Percentiles rank a stretch among this genome's conserved stretches.
phyloP scores from a whole-genome alignment of 768 basidiomycete species.

The Termitomyces sp. region DNA sequence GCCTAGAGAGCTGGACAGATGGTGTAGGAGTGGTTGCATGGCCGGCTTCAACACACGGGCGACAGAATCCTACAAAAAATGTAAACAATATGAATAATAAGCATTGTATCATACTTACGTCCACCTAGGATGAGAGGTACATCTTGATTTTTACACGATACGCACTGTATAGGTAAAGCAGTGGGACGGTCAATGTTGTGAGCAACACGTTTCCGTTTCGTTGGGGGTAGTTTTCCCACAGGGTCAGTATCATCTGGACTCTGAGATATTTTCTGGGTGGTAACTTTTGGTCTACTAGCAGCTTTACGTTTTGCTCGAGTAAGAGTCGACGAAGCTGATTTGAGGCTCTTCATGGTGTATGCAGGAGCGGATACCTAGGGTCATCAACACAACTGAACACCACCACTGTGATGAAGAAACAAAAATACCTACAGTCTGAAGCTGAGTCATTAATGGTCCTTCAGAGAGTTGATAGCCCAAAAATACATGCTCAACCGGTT shows the following conservation, averaged over 20 bases:
- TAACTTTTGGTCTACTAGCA: constrained; percentile 21
- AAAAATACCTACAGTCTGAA: constrained; percentile 45
- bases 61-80: constrained; percentile 52
- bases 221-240: constrained; percentile 22
- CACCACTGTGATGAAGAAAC: not conserved
- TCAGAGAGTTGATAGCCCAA: constrained; percentile 53
- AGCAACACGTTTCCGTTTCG: constrained; percentile 37
- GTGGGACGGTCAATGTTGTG: constrained; percentile 23
- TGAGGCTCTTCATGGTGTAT: constrained; percentile 54
- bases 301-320: constrained; percentile 24
- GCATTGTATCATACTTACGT: constrained; percentile 38
- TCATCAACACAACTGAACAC: not conserved
- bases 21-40: constrained; percentile 19
- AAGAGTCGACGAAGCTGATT: constrained; percentile 34
- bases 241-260: not conserved
- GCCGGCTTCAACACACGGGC: constrained; percentile 58
- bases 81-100: not conserved
- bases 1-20: constrained; percentile 4
- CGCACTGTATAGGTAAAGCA: constrained; percentile 37
- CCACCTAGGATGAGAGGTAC: constrained; percentile 77
- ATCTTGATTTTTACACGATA: constrained; percentile 57
- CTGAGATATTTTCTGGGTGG: constrained; percentile 4
- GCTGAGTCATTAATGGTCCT: constrained; percentile 49
- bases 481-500: constrained; percentile 40
- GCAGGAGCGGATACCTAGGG: constrained; percentile 38